Conservation (phyloP, 2,329 filamentous ascomycete species). For the Colletotrichum sp. region DNA sequence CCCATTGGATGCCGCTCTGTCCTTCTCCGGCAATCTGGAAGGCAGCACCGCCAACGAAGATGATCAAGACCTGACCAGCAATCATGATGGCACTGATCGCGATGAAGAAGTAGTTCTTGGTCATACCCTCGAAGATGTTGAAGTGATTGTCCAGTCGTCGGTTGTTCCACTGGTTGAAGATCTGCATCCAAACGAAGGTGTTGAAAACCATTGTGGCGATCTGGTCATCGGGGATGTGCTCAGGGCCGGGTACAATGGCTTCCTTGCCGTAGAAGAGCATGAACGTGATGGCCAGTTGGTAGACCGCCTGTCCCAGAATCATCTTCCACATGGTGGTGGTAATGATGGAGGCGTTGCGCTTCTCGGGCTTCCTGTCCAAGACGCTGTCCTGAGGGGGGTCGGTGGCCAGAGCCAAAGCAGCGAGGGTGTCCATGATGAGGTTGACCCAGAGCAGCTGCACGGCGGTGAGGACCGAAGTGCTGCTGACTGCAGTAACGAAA, state of each 20-base stretch:
- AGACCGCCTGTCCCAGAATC: constrained; percentile 92
- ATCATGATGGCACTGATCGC: constrained; percentile 87
- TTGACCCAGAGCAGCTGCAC: constrained; percentile 97
- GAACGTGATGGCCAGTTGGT: constrained; percentile 82
- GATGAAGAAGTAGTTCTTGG: constrained; percentile 87
- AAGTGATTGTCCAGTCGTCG: constrained; percentile 92
- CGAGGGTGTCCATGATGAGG: constrained; percentile 96
- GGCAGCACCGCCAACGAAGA: constrained; percentile 82
- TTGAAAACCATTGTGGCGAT: constrained; percentile 91
- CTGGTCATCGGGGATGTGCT: constrained; percentile 39
- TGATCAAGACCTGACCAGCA: constrained; percentile 86
- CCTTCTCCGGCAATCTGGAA: constrained; percentile 71
- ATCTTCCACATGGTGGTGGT: constrained; percentile 99
- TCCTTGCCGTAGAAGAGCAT: constrained; percentile 78
- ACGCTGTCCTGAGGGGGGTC: constrained; percentile 87
- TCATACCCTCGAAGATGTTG: constrained; percentile 92
- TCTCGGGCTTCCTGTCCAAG: constrained; percentile 74
- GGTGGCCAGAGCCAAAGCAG: constrained; percentile 85
- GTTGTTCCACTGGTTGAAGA: constrained; percentile 98
- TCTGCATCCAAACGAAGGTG: constrained; percentile 99
- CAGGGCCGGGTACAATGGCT: constrained; percentile 29
- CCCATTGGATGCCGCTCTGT: constrained; percentile 82
- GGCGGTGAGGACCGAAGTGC: constrained; percentile 77
- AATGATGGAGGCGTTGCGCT: constrained; percentile 67
- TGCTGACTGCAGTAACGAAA: constrained; percentile 83